A percentile compares a stretch with the other conserved stretches of the same genome.
Evolutionary conservation across 805 yeast genomes (phyloP).

Genomic region (Lipomyces yamadae): DNA sequence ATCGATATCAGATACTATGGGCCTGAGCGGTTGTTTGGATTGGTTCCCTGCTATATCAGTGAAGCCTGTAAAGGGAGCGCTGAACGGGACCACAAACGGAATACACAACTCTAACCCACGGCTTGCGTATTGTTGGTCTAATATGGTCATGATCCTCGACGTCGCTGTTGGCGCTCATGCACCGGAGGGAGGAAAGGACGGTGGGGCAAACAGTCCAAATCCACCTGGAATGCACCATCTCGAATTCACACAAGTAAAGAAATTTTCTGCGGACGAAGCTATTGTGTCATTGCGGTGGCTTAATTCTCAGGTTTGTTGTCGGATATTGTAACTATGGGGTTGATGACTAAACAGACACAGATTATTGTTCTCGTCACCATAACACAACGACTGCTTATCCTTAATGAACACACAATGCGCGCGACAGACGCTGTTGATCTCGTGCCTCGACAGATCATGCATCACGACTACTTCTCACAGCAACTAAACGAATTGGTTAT

Average conservation of each 20-base stretch:
- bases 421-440: conserved; percentile 49
- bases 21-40: conserved; percentile 53
- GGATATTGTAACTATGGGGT: neutral
- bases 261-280: conserved; percentile 55
- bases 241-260: conserved; percentile 49
- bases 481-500: conserved; percentile 35
- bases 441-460: conserved; percentile 49
- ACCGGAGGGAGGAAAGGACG: conserved; percentile 28
- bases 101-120: conserved; percentile 48
- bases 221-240: conserved; percentile 39
- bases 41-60: conserved; percentile 65
- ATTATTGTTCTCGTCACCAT: conserved; percentile 50
- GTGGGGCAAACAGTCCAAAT: conserved; percentile 43
- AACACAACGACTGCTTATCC: conserved; percentile 53
- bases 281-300: conserved; percentile 66
- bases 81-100: conserved; percentile 6
- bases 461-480: conserved; percentile 44
- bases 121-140: conserved; percentile 74
- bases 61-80: conserved; percentile 32
- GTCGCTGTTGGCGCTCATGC: conserved; percentile 40
- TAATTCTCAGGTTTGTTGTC: conserved; percentile 43
- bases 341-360: conserved; percentile 44
- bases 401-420: conserved; percentile 51
- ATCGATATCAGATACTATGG: conserved; percentile 42
- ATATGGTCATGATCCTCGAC: conserved; percentile 61